These are phyloP conservation scores for Bertia moriformis DNA, from an alignment of 2,329 filamentous ascomycete species.

Conservation along the genomic window DNA sequence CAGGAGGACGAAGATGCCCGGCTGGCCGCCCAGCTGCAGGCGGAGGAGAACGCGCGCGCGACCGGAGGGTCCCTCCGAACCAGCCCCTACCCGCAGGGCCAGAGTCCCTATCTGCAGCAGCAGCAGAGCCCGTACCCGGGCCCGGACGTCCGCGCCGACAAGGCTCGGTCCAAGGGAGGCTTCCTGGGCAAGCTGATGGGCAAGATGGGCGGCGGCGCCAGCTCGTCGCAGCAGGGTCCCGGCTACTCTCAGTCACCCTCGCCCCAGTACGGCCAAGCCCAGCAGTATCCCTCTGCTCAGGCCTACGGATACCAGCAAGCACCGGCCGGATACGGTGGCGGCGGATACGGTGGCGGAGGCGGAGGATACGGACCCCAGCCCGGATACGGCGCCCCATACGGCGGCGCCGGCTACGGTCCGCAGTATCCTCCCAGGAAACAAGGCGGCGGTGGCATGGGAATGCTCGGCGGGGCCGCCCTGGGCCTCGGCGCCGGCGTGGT, in stretches of 20 bases:
- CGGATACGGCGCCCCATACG: constrained; percentile 10
- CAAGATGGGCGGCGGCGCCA: constrained; percentile 13
- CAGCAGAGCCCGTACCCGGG: not conserved
- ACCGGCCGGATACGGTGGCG: not conserved
- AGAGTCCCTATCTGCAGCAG: too few species aligned
- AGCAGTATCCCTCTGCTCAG: too few species aligned
- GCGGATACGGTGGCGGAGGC: too few species aligned
- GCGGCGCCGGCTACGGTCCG: constrained; percentile 17
- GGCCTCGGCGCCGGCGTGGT: constrained; percentile 44
- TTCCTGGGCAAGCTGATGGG: constrained; percentile 36
- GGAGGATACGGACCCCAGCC: too few species aligned
- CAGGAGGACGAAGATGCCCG: constrained; percentile 39
- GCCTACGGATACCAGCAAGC: constrained; percentile 12
- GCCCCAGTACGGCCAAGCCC: too few species aligned
- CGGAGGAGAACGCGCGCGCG: constrained; percentile 37
- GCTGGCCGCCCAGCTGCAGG: constrained; percentile 39
- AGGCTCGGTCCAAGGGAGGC: constrained; percentile 18
- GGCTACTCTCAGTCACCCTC: too few species aligned
- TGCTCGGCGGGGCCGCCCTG: constrained; percentile 35
- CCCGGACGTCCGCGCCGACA: not conserved
- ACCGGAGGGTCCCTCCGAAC: not conserved
- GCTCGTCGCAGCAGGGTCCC: not conserved
- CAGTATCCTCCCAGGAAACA: constrained; percentile 13
- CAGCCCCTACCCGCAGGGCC: too few species aligned
- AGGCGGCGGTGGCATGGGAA: constrained; percentile 29